These are phyloP conservation scores for Talaromyces sp. DNA, from an alignment of 2,329 filamentous ascomycete species.

Conservation along the genomic window DNA sequence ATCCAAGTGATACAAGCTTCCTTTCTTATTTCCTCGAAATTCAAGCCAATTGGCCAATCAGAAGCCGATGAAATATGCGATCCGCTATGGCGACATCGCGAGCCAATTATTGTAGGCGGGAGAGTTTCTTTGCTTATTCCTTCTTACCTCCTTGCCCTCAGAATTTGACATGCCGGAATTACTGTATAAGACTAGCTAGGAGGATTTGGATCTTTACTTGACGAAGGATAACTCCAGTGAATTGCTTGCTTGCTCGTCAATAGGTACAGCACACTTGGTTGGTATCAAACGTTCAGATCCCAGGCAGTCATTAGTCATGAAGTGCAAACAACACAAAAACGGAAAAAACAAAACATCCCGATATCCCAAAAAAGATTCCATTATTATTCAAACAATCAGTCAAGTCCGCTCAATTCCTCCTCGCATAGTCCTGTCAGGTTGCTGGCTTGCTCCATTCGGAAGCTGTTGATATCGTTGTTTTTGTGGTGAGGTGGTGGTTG, in stretches of 20 bases:
- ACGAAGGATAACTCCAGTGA: background rate
- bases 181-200: background rate
- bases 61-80: background rate
- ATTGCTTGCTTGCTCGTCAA: background rate
- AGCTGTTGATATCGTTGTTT: slow-evolving; percentile 3
- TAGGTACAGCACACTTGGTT: slow-evolving; percentile 4
- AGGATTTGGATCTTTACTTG: background rate
- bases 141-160: background rate
- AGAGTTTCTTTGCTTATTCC: background rate
- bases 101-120: slow-evolving; percentile 10
- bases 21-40: background rate
- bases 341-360: background rate
- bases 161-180: background rate
- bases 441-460: background rate
- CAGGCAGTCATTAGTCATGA: slow-evolving; percentile 10
- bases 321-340: background rate
- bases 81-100: slow-evolving; percentile 19
- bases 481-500: background rate
- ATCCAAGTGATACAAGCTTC: slow-evolving; percentile 10
- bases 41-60: slow-evolving; percentile 6
- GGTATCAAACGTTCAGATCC: slow-evolving; percentile 9
- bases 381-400: background rate
- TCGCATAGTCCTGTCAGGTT: background rate
- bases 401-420: background rate
- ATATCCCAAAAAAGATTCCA: background rate